Base-by-base conservation (phyloP, 2,329 filamentous ascomycete genomes). In the Sodiomyces alkalinus region DNA sequence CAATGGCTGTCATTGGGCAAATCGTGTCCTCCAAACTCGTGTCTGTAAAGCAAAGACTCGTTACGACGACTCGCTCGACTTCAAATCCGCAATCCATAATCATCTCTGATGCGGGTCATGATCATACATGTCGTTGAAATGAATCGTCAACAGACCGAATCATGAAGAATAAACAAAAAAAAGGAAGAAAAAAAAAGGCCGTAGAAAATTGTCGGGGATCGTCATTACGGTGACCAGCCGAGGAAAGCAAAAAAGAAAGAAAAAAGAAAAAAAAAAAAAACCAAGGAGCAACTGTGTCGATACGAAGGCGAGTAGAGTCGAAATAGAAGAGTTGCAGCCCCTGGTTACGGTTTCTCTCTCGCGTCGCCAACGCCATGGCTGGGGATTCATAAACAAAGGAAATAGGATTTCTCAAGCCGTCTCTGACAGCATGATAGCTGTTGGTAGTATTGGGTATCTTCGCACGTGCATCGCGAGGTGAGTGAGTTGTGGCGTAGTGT, bases 331-430 rank as follows among this genome's bases (percentile, higher is more conserved):
- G n/a, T n/a, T n/a, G n/a, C n/a, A n/a, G n/a, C n/a, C n/a, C n/a
- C n/a, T n/a, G n/a, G n/a, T n/a, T n/a, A n/a, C n/a, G n/a, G n/a
- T n/a, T n/a, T n/a, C n/a, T n/a, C n/a, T n/a, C n/a, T n/a, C n/a
- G n/a, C n/a, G n/a, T n/a, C n/a, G 33, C 27, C 27, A 37, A 38
- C 36, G 36, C 36, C 36, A 29, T 36, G 34, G 36, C 36, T 38
- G 36, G 36, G 36, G 33, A n/a, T n/a, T n/a, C 34, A 35, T 33
- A 34, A 34, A 31, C 34, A 35, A 30, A 38, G 18, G 29, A 38
- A 27, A 37, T 15, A 19, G 17, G 10, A 22, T 26, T n/a, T n/a
- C n/a, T n/a, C n/a, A n/a, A n/a, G n/a, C n/a, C n/a, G n/a, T n/a
- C n/a, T n/a, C n/a, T n/a, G n/a, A n/a, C n/a, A n/a, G n/a, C n/a